A percentile compares a stretch with the other conserved stretches of the same genome.
Conservation (phyloP, 2,329 filamentous ascomycete genomes). For the Rutstroemia sp. region DNA sequence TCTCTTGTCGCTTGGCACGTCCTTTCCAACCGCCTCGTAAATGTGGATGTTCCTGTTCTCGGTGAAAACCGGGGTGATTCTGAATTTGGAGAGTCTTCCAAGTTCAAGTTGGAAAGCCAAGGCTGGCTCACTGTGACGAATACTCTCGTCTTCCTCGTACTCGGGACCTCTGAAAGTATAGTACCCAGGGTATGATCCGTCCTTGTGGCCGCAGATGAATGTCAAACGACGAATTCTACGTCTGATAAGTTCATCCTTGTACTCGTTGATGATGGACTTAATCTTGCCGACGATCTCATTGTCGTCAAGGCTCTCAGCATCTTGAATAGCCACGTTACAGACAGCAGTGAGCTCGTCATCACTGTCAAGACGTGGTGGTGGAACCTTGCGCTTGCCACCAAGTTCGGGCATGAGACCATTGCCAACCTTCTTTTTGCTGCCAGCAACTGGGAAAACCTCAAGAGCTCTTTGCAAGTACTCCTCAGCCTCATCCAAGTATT, state of each 20-base stretch:
- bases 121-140: constrained; percentile 94
- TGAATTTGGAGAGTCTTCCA: constrained; percentile 88
- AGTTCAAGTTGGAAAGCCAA: constrained; percentile 98
- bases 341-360: constrained; percentile 83
- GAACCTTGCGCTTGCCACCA: constrained; percentile 61
- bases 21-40: constrained; percentile 93
- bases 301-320: constrained; percentile 78
- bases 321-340: constrained; percentile 83
- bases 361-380: constrained; percentile 45
- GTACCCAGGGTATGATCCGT: constrained; percentile 93
- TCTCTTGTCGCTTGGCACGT: constrained; percentile 90
- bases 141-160: constrained; percentile 88
- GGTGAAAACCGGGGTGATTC: constrained; percentile 96
- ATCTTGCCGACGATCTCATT: constrained; percentile 73
- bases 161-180: constrained; percentile 93
- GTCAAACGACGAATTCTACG: constrained; percentile 83
- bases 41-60: constrained; percentile 99
- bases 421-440: constrained; percentile 47
- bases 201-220: constrained; percentile 91
- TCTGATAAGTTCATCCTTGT: constrained; percentile 75
- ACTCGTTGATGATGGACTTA: constrained; percentile 64
- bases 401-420: constrained; percentile 64
- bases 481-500: constrained; percentile 89
- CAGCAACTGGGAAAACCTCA: constrained; percentile 64
- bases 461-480: constrained; percentile 78